A percentile compares a stretch with the other conserved stretches of the same genome.
Conservation (phyloP, 306 rosid genomes). For the Cucurbita argyrosperma region DNA sequence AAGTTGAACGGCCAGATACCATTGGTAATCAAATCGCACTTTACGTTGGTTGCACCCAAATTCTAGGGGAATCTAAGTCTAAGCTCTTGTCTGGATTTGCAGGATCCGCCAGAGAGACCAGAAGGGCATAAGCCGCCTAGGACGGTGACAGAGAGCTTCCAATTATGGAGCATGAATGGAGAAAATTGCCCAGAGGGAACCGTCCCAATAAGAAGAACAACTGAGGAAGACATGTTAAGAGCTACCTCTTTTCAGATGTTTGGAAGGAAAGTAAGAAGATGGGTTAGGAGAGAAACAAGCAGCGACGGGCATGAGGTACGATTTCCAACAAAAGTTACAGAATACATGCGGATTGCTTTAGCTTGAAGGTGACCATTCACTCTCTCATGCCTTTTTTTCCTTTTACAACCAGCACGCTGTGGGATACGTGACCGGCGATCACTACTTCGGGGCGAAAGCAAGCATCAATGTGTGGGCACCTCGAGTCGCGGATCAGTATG, state of each 20-base stretch:
- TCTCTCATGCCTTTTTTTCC: neutral
- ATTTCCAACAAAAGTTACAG: neutral
- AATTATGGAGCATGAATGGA: slow-evolving; percentile 6
- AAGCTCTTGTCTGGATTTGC: neutral
- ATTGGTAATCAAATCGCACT: neutral
- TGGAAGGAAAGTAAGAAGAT: slow-evolving; percentile 4
- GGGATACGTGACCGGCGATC: slow-evolving; percentile 11
- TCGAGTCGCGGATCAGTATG: slow-evolving; percentile 59
- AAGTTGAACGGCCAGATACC: slow-evolving; percentile 33
- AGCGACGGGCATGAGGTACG: slow-evolving; percentile 12
- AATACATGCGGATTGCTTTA: neutral
- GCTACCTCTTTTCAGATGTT: slow-evolving; percentile 6
- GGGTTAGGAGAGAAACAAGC: slow-evolving; percentile 9
- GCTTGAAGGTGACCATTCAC: neutral
- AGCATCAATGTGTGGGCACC: slow-evolving; percentile 99
- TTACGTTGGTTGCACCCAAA: neutral
- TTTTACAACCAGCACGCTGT: slow-evolving; percentile 11
- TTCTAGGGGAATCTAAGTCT: neutral
- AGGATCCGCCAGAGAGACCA: slow-evolving; percentile 13
- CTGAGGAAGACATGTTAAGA: slow-evolving; percentile 6
- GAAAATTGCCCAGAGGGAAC: slow-evolving; percentile 17
- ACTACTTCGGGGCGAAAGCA: slow-evolving; percentile 83
- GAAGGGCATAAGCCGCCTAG: neutral
- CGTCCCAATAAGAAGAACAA: slow-evolving; percentile 12
- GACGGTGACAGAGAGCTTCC: neutral